These are phyloP conservation scores for Myrica gale DNA, from an alignment of 306 rosid species.

Conservation along the genomic window DNA sequence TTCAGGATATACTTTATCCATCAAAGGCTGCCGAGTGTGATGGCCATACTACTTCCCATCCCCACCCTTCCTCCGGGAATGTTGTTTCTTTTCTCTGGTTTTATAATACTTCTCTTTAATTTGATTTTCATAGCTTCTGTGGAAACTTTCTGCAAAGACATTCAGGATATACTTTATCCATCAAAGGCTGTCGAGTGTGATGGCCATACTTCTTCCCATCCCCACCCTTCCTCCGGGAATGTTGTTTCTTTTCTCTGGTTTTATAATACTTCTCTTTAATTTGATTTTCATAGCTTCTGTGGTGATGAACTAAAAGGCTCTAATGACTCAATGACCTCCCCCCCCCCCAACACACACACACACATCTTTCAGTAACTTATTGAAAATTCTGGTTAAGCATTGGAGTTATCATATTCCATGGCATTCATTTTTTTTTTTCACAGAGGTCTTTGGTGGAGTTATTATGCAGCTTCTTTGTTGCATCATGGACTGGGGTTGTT, in stretches of 20 bases:
- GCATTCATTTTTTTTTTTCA: conserved; percentile 19
- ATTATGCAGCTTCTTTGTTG: conserved; percentile 95
- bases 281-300: not conserved
- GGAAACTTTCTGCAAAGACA: not conserved
- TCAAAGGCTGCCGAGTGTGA: not conserved
- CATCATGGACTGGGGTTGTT: conserved; percentile 99
- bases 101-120: too few species aligned
- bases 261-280: too few species aligned
- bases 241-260: not conserved
- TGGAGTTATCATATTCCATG: not conserved
- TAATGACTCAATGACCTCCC: not conserved
- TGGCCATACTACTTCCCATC: not conserved
- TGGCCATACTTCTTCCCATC: not conserved
- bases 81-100: not conserved
- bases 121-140: not conserved
- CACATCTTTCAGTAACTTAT: not conserved
- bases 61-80: not conserved
- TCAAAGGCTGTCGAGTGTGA: not conserved
- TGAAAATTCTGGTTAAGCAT: not conserved
- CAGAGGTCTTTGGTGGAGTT: conserved; percentile 93
- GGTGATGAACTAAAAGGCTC: not conserved
- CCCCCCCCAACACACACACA: not conserved
- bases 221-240: not conserved
- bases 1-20: not conserved
- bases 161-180: not conserved